These are phyloP conservation scores for Penicillium sp. DNA, from an alignment of 2,329 filamentous ascomycete genomes.

Conservation along the genomic window DNA sequence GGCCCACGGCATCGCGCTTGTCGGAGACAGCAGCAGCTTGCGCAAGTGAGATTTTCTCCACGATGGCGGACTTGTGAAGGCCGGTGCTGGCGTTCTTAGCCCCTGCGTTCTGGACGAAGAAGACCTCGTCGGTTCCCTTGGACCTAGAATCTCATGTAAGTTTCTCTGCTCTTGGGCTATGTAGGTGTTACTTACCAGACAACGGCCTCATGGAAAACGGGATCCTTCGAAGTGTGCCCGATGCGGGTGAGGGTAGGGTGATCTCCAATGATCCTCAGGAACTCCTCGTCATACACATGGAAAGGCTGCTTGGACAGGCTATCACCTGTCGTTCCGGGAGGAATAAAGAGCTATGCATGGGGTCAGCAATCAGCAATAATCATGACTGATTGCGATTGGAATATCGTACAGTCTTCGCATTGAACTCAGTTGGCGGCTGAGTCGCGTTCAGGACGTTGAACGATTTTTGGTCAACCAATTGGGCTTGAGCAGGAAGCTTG, in stretches of 20 bases:
- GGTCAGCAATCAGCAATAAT: not conserved
- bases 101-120: conserved; percentile 22
- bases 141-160: conserved; percentile 4
- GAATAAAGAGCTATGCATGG: conserved; percentile 10
- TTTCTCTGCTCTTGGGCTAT: not conserved
- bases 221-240: conserved; percentile 12
- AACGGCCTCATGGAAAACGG: conserved; percentile 16
- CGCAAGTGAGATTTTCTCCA: conserved; percentile 16
- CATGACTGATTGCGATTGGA: not conserved
- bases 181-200: conserved; percentile 13
- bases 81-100: conserved; percentile 14
- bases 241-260: conserved; percentile 13
- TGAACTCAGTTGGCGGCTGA: conserved; percentile 14
- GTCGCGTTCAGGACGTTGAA: conserved; percentile 22
- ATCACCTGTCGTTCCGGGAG: conserved; percentile 12
- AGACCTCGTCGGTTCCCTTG: conserved; percentile 17
- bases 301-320: conserved; percentile 10
- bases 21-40: conserved; percentile 15
- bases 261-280: conserved; percentile 12
- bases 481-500: conserved; percentile 19
- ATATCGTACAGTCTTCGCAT: conserved; percentile 11
- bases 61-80: conserved; percentile 13
- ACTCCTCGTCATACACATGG: conserved; percentile 17
- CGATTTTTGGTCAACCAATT: conserved; percentile 14
- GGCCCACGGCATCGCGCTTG: conserved; percentile 13